phyloP scores from a whole-genome alignment of 2,329 filamentous ascomycete species.

The Monosporascus sp. region DNA sequence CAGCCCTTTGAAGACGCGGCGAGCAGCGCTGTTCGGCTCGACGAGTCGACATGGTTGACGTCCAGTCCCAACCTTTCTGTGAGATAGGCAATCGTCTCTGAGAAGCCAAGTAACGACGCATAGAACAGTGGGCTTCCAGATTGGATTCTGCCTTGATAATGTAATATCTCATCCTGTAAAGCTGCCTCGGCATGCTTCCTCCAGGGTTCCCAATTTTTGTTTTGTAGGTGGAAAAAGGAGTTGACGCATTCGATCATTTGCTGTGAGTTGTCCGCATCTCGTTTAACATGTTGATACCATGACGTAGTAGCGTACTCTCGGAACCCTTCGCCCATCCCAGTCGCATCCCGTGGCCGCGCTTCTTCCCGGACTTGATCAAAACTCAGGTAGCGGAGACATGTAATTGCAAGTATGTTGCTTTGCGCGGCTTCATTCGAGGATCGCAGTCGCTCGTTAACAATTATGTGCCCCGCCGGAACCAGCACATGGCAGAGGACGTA shows the following conservation, averaged over 20 bases:
- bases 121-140: constrained; percentile 4
- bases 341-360: not conserved
- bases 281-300: constrained; percentile 1
- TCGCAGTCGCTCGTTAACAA: constrained; percentile 2
- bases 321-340: not conserved
- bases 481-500: constrained; percentile 7
- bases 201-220: constrained; percentile 5
- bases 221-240: constrained; percentile 3
- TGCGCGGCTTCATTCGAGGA: constrained; percentile 3
- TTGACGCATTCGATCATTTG: not conserved
- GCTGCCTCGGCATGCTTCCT: not conserved
- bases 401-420: constrained; percentile 5
- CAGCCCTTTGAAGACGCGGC: constrained; percentile 2
- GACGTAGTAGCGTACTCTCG: not conserved
- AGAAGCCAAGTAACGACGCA: constrained; percentile 3
- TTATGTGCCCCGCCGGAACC: not conserved
- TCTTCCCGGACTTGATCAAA: not conserved
- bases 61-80: not conserved
- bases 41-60: not conserved
- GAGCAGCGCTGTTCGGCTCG: constrained; percentile 3
- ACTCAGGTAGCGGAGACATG: constrained; percentile 8
- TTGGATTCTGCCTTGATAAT: not conserved
- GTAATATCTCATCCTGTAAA: not conserved
- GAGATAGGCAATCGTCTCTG: constrained; percentile 4
- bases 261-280: not conserved